A percentile compares a stretch with the other conserved stretches of the same genome.
Conservation (phyloP, 306 rosid species). For the Pueraria montana region DNA sequence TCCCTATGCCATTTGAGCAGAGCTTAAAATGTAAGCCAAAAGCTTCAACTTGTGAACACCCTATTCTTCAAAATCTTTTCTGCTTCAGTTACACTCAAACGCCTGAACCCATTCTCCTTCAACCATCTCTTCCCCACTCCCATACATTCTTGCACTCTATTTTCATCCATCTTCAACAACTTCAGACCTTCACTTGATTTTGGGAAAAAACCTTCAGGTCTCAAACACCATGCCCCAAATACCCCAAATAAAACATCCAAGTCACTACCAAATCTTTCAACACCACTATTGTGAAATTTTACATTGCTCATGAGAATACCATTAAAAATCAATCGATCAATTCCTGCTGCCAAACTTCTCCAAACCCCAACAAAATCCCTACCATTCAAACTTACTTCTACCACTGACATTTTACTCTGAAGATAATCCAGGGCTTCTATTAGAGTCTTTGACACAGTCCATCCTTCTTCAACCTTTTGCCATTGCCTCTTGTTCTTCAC, state of each 20-base stretch:
- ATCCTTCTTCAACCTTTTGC: slow-evolving; percentile 83
- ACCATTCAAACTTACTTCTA: slow-evolving; percentile 73
- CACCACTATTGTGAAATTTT: slow-evolving; percentile 74
- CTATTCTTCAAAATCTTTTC: slow-evolving; percentile 77
- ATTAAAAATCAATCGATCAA: slow-evolving; percentile 69
- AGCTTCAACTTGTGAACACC: slow-evolving; percentile 62
- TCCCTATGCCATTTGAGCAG: slow-evolving; percentile 24
- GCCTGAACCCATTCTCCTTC: slow-evolving; percentile 70
- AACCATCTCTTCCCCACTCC: slow-evolving; percentile 73
- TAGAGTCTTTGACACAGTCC: slow-evolving; percentile 78
- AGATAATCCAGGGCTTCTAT: slow-evolving; percentile 80
- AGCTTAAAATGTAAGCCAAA: slow-evolving; percentile 33
- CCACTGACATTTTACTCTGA: slow-evolving; percentile 67
- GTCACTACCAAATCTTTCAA: slow-evolving; percentile 74
- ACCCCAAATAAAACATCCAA: slow-evolving; percentile 83
- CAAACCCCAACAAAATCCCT: slow-evolving; percentile 82
- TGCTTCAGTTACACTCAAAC: slow-evolving; percentile 68
- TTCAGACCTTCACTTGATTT: slow-evolving; percentile 76
- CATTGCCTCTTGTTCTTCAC: slow-evolving; percentile 86
- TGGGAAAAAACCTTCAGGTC: slow-evolving; percentile 92
- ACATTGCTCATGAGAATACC: slow-evolving; percentile 69
- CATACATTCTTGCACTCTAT: slow-evolving; percentile 57
- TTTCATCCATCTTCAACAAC: slow-evolving; percentile 74
- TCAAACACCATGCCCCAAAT: slow-evolving; percentile 84
- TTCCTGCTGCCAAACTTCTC: slow-evolving; percentile 89